A percentile compares a stretch with the other conserved stretches of the same genome.
Conservation (phyloP, 108 stramenopile genomes). For the Parietichytrium sp. region DNA sequence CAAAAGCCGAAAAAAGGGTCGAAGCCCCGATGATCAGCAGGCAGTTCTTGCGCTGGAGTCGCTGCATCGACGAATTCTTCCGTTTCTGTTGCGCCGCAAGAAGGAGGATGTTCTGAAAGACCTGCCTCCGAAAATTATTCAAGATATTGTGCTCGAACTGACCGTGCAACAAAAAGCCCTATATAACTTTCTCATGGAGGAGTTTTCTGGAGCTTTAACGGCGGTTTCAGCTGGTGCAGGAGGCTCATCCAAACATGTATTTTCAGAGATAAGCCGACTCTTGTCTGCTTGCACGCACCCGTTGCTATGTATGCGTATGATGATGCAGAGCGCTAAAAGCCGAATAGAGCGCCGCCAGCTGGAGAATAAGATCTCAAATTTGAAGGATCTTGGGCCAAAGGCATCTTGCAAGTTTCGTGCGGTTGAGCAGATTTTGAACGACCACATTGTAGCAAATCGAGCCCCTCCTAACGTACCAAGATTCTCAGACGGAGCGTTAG, state of each 20-base stretch:
- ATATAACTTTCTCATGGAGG: conserved; percentile 49
- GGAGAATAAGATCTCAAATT: not conserved
- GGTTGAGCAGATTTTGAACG: not conserved
- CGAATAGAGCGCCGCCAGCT: not conserved
- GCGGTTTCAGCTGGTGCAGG: too few species aligned
- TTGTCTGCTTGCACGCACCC: conserved; percentile 40
- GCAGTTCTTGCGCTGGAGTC: not conserved
- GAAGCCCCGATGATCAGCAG: not conserved
- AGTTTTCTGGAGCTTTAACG: too few species aligned
- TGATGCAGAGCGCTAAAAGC: not conserved
- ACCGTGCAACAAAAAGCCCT: conserved; percentile 49
- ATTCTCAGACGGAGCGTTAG: not conserved
- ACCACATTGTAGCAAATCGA: not conserved
- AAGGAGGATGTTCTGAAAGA: conserved; percentile 80
- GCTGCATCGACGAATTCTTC: conserved; percentile 78
- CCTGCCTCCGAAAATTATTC: conserved; percentile 64
- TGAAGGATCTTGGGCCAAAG: not conserved
- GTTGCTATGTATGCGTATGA: conserved; percentile 45
- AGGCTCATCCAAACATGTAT: too few species aligned
- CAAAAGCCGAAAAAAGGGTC: too few species aligned
- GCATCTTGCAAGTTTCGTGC: conserved; percentile 2
- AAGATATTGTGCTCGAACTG: conserved; percentile 49
- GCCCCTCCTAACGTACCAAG: too few species aligned
- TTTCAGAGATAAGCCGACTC: conserved; percentile 48
- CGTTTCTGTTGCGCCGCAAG: conserved; percentile 82